Conservation (phyloP, 495 filamentous ascomycete species). For the Penicillium dipodomyicola region DNA sequence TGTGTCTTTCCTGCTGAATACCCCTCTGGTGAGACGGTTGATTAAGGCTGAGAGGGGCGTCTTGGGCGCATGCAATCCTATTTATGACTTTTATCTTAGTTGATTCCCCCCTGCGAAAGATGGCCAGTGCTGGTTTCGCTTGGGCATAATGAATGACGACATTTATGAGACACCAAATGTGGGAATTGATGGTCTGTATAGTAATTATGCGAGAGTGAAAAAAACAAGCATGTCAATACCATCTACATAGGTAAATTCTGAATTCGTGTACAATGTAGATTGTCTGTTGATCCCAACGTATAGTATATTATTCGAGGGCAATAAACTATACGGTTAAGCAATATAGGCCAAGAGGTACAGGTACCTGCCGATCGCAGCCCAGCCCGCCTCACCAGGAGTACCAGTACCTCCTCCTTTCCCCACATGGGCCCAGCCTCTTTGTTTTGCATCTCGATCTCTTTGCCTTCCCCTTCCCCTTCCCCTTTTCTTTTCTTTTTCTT, state of each 20-base stretch:
- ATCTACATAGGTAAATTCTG: not conserved
- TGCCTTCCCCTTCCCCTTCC: slow-evolving; percentile 14
- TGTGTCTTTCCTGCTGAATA: slow-evolving; percentile 27
- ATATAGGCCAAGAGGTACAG: not conserved
- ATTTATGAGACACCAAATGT: slow-evolving; percentile 14
- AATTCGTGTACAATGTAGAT: no score
- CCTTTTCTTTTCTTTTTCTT: not conserved
- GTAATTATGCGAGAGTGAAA: slow-evolving; percentile 3
- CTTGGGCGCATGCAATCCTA: slow-evolving; percentile 11
- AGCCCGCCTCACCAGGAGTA: slow-evolving; percentile 2
- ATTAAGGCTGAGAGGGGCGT: slow-evolving; percentile 16
- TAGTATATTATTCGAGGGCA: no score
- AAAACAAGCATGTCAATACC: not conserved
- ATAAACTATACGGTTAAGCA: not conserved
- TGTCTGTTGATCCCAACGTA: no score
- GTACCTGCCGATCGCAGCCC: slow-evolving; percentile 14
- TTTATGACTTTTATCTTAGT: slow-evolving; percentile 1
- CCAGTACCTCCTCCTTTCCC: slow-evolving; percentile 17
- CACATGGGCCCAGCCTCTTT: slow-evolving; percentile 28
- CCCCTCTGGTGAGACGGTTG: slow-evolving; percentile 26
- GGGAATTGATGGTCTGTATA: slow-evolving; percentile 14
- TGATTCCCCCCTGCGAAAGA: not conserved
- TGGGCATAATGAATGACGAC: slow-evolving; percentile 24
- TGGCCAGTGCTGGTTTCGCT: not conserved
- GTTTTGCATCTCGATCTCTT: slow-evolving; percentile 15